These are phyloP conservation scores for Metschnikowia borealis DNA, from an alignment of 805 yeast genomes.

Conservation along the genomic window DNA sequence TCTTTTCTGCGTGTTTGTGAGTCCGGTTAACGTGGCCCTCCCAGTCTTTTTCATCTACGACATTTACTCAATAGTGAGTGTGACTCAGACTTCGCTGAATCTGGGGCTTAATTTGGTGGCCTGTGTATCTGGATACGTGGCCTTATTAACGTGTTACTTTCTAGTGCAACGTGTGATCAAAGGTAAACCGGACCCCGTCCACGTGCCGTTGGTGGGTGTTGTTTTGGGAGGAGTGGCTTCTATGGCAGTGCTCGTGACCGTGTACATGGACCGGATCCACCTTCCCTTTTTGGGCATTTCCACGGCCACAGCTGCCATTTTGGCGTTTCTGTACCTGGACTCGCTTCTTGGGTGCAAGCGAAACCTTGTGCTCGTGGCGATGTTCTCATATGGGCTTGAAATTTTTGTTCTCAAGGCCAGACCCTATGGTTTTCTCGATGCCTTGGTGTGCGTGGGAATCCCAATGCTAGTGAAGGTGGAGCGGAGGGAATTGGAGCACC, in stretches of 20 bases:
- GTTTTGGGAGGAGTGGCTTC: background rate
- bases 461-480: conserved; percentile 14
- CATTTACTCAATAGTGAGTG: conserved; percentile 14
- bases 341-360: conserved; percentile 6
- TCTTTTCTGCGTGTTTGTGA: conserved; percentile 28
- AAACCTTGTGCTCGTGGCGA: conserved; percentile 10
- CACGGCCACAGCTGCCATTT: conserved; percentile 11
- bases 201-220: background rate
- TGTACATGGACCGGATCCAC: conserved; percentile 4
- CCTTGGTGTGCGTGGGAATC: conserved; percentile 7
- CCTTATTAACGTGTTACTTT: conserved; percentile 17
- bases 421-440: conserved; percentile 3
- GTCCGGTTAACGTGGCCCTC: conserved; percentile 29
- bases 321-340: conserved; percentile 11
- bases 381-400: conserved; percentile 14
- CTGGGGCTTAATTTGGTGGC: background rate
- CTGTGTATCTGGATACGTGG: conserved; percentile 18
- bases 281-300: conserved; percentile 13
- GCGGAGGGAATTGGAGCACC: background rate
- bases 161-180: conserved; percentile 5
- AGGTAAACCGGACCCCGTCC: background rate
- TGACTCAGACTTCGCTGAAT: background rate
- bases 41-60: conserved; percentile 27
- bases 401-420: conserved; percentile 11
- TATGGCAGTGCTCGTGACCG: background rate